phyloP scores from a whole-genome alignment of 2,329 filamentous ascomycete species.

The Penicillium vulpinum region DNA sequence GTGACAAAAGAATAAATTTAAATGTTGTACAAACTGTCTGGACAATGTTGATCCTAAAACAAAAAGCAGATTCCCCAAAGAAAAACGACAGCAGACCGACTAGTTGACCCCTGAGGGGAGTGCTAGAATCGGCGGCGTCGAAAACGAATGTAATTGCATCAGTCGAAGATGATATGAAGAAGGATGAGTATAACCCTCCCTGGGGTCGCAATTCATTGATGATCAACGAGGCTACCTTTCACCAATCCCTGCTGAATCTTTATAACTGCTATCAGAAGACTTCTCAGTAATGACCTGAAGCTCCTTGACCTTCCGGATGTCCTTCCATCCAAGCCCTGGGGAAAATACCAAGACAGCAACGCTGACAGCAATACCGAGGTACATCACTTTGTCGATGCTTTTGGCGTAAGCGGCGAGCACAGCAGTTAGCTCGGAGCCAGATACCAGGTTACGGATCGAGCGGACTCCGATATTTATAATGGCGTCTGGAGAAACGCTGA shows the following conservation, averaged over 20 bases:
- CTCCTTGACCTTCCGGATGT: constrained; percentile 27
- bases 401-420: constrained; percentile 31
- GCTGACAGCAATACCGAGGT: constrained; percentile 28
- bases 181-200: background rate
- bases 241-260: background rate
- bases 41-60: too few species aligned
- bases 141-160: too few species aligned
- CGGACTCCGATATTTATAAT: constrained; percentile 28
- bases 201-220: too few species aligned
- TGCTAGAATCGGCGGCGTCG: too few species aligned
- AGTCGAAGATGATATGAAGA: too few species aligned
- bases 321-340: constrained; percentile 32
- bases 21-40: too few species aligned
- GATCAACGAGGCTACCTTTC: background rate
- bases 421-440: constrained; percentile 22
- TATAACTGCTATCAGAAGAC: background rate
- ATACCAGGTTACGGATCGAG: constrained; percentile 25
- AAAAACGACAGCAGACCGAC: too few species aligned
- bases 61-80: too few species aligned
- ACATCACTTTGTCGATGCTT: constrained; percentile 31
- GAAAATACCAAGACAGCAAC: constrained; percentile 23
- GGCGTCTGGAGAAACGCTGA: constrained; percentile 19
- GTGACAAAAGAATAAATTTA: too few species aligned
- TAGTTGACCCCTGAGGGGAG: too few species aligned
- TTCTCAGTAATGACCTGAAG: constrained; percentile 17